Evolutionary conservation across 176 grass and related monocot genomes (phyloP).

Genomic region (barley (Hordeum vulgare)): DNA sequence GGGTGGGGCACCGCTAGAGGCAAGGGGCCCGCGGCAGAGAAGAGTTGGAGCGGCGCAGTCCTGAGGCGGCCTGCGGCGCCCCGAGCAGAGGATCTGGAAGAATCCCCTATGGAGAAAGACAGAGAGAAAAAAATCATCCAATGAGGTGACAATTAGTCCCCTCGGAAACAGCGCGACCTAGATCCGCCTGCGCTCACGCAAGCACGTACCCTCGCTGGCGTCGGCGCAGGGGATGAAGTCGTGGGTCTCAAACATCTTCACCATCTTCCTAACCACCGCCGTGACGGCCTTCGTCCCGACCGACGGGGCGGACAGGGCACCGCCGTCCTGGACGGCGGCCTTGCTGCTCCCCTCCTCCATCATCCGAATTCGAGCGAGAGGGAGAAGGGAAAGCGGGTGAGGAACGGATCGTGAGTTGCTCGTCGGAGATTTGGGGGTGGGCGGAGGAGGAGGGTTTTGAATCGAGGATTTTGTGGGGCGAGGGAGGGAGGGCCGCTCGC

Average conservation of each 20-base stretch:
- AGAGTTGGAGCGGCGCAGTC: constrained; percentile 63
- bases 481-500: too few relatives aligned
- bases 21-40: constrained; percentile 10
- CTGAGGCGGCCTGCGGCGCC: constrained; percentile 21
- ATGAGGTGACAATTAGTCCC: background rate
- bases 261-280: constrained; percentile 31
- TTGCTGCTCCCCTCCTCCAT: too few relatives aligned
- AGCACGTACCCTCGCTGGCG: background rate
- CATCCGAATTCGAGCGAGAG: too few relatives aligned
- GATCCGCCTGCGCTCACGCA: background rate
- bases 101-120: background rate
- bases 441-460: too few relatives aligned
- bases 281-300: background rate
- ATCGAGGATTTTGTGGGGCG: too few relatives aligned
- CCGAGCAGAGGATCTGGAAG: background rate
- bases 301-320: background rate
- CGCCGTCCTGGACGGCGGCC: background rate
- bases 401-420: too few relatives aligned
- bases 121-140: background rate
- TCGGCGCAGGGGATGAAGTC: constrained; percentile 21
- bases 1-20: too few relatives aligned
- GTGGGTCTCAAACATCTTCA: constrained; percentile 30
- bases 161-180: background rate
- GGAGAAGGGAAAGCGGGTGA: too few relatives aligned
- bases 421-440: too few relatives aligned